Conservation (phyloP, 2,329 filamentous ascomycete species). For the Fulvia fulva region DNA sequence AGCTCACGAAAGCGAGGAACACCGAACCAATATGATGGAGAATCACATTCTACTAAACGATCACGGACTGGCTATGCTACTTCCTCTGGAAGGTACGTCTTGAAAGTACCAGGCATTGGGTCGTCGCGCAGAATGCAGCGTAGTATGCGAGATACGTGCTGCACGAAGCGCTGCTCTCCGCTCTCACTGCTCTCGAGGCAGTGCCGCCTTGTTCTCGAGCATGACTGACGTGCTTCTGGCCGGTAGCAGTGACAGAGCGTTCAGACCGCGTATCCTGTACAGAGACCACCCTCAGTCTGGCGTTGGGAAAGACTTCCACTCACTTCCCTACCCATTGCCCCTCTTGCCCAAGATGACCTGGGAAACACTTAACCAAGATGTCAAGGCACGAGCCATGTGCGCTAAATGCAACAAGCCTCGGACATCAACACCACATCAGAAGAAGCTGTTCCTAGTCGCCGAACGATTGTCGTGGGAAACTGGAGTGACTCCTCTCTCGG, state of each 20-base stretch:
- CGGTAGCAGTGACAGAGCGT: too few species aligned
- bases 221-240: too few species aligned
- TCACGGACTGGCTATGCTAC: not conserved
- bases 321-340: conserved; percentile 18
- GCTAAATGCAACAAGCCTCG: conserved; percentile 16
- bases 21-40: not conserved
- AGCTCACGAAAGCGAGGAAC: not conserved
- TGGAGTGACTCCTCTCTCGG: conserved; percentile 7
- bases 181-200: too few species aligned
- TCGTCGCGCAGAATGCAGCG: too few species aligned
- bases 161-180: too few species aligned
- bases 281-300: conserved; percentile 15
- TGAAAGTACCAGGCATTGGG: too few species aligned
- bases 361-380: conserved; percentile 16
- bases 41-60: not conserved
- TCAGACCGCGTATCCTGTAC: conserved; percentile 10
- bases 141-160: too few species aligned
- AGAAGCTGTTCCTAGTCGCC: conserved; percentile 23
- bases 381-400: conserved; percentile 13
- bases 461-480: conserved; percentile 18
- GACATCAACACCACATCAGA: conserved; percentile 11
- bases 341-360: conserved; percentile 18
- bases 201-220: too few species aligned
- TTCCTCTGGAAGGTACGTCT: too few species aligned
- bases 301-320: conserved; percentile 17